phyloP scores from a whole-genome alignment of 805 yeast species.

The Spathaspora gorwiae region DNA sequence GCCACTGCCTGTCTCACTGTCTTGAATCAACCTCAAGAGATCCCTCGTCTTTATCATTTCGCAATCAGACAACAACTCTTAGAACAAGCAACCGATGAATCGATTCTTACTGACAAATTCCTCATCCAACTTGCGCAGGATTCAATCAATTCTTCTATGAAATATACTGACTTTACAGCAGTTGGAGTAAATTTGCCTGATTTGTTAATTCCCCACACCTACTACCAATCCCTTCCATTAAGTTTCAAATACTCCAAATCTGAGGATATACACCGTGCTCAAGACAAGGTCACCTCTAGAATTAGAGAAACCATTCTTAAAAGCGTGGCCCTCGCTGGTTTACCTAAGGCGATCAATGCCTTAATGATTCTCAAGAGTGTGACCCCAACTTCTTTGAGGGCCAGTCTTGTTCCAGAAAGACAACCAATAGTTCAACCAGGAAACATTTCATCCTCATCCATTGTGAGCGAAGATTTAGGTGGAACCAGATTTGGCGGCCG shows the following conservation, averaged over 20 bases:
- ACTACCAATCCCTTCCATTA: constrained; percentile 35
- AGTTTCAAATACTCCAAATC: constrained; percentile 27
- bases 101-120: constrained; percentile 28
- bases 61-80: constrained; percentile 48
- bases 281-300: constrained; percentile 42
- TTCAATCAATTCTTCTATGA: constrained; percentile 34
- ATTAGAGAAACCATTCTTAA: constrained; percentile 76
- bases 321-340: constrained; percentile 72
- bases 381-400: constrained; percentile 50
- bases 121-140: constrained; percentile 35
- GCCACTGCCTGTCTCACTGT: constrained; percentile 81
- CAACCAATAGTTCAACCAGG: constrained; percentile 27
- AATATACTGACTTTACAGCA: constrained; percentile 33
- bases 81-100: constrained; percentile 20
- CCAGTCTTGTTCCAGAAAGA: constrained; percentile 22
- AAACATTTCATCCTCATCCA: constrained; percentile 30
- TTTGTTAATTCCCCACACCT: constrained; percentile 32
- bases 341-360: constrained; percentile 82
- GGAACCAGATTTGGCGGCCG: constrained; percentile 33
- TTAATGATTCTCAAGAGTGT: constrained; percentile 57
- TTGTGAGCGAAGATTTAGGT: constrained; percentile 34
- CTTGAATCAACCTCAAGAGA: constrained; percentile 77
- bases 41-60: constrained; percentile 70
- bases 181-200: constrained; percentile 43
- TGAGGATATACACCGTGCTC: constrained; percentile 34